These are phyloP conservation scores for Pittosporum tobira DNA, from an alignment of 129 eudicot species.

Conservation along the genomic window DNA sequence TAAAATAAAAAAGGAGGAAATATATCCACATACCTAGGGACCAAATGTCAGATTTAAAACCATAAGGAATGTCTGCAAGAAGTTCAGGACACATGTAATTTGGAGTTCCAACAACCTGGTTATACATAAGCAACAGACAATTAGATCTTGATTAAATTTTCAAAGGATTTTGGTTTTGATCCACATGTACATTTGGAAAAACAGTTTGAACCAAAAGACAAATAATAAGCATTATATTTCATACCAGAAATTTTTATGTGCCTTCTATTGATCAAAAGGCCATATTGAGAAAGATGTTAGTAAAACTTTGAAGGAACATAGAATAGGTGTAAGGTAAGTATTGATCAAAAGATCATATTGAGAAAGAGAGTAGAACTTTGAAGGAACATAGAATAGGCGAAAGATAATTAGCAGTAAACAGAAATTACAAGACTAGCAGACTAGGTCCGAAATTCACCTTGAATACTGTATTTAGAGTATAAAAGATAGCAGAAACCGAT, in stretches of 20 bases:
- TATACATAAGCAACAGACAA: conserved; percentile 14
- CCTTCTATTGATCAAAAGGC: not conserved
- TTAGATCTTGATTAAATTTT: conserved; percentile 4
- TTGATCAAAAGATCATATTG: not conserved
- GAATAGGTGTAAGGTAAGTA: not conserved
- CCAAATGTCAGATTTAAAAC: conserved; percentile 97
- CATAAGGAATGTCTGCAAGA: conserved; percentile 95
- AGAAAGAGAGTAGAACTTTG: not conserved
- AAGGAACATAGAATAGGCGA: not conserved
- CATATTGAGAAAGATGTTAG: not conserved
- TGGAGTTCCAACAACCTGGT: conserved; percentile 97
- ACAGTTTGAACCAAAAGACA: not conserved
- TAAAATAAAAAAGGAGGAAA: conserved; percentile 1
- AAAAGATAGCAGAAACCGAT: no score
- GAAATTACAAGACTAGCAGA: no score
- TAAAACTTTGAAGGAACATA: not conserved
- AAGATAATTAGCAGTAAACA: not conserved
- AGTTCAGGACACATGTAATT: conserved; percentile 99
- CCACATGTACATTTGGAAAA: not conserved
- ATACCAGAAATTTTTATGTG: no score
- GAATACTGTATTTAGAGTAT: no score
- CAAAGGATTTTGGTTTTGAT: not conserved
- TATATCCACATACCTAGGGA: conserved; percentile 63
- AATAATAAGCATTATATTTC: no score
- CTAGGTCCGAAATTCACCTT: no score